Conservation (phyloP, 208 protist species). For the Naegleria fowleri region DNA sequence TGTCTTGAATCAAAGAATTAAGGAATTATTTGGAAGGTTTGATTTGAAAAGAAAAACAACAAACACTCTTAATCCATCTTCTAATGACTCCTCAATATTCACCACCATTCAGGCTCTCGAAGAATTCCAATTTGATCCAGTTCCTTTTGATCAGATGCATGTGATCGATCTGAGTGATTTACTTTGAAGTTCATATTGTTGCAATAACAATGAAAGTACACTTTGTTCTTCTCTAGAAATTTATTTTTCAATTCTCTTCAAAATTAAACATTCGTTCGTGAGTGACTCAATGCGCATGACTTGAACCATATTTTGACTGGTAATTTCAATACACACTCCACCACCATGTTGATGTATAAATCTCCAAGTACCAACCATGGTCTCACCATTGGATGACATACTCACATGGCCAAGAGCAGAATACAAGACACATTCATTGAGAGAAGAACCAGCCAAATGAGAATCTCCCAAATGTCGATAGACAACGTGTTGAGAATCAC, state of each 20-base stretch:
- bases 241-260: not conserved
- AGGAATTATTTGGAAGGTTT: not conserved
- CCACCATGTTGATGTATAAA: not conserved
- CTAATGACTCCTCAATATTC: too few species aligned
- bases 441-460: not conserved
- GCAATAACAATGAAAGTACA: too few species aligned
- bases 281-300: not conserved
- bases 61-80: too few species aligned
- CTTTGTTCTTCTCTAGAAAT: too few species aligned
- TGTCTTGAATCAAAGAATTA: not conserved
- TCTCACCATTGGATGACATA: not conserved
- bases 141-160: not conserved
- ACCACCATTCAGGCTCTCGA: not conserved
- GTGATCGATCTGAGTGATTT: too few species aligned
- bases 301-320: not conserved
- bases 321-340: not conserved
- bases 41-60: not conserved
- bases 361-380: not conserved
- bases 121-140: not conserved
- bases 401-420: not conserved
- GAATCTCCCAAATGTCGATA: not conserved
- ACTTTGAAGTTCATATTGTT: too few species aligned
- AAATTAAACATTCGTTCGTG: not conserved
- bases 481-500: not conserved
- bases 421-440: not conserved